phyloP scores from a whole-genome alignment of 169 alveolate genomes.

The Ichthyophthirius multifiliis region DNA sequence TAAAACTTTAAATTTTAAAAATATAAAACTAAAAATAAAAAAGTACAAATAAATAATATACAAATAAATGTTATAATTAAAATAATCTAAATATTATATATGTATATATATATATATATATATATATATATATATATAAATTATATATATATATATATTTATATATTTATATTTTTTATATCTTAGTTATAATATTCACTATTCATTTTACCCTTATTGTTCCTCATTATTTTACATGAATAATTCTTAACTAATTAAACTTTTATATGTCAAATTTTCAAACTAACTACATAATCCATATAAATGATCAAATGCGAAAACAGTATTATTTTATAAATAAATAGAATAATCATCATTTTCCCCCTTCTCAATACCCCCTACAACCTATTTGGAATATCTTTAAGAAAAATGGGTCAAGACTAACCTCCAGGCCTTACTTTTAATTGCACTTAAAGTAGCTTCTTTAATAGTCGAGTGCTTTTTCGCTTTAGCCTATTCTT shows the following conservation, averaged over 20 bases:
- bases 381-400: background rate
- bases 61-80: too few species aligned
- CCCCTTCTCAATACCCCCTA: background rate
- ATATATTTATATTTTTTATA: too few species aligned
- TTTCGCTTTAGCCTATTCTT: background rate
- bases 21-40: too few species aligned
- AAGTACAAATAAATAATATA: too few species aligned
- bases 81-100: too few species aligned
- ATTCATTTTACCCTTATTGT: too few species aligned
- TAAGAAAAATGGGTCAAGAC: constrained; percentile 7
- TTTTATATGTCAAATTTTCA: background rate
- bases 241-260: background rate
- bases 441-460: background rate
- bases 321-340: background rate
- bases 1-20: too few species aligned
- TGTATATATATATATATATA: too few species aligned
- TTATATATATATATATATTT: too few species aligned
- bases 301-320: background rate
- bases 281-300: background rate
- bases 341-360: background rate
- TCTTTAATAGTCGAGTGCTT: background rate
- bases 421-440: constrained; percentile 1
- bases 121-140: too few species aligned
- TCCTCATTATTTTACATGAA: background rate
- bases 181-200: too few species aligned